phyloP scores from a whole-genome alignment of 2,329 filamentous ascomycete genomes.

The Coniosporium uncinatum region DNA sequence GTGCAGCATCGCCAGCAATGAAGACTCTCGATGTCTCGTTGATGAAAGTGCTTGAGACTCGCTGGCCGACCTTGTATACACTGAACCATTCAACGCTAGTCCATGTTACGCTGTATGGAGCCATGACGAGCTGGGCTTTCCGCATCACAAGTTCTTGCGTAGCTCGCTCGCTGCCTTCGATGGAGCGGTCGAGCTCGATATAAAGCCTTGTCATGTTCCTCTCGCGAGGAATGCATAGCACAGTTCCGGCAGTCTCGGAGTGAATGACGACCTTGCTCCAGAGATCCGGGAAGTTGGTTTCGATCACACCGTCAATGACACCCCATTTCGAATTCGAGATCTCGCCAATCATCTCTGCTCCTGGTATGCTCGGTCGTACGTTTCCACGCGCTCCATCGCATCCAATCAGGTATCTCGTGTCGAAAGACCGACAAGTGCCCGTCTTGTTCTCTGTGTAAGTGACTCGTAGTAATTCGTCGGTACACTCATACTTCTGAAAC shows the following conservation, averaged over 20 bases:
- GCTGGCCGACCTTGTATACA: slow-evolving; percentile 58
- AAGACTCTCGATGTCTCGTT: slow-evolving; percentile 52
- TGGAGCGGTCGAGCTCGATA: slow-evolving; percentile 53
- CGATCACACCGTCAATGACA: slow-evolving; percentile 45
- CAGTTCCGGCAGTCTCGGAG: slow-evolving; percentile 40
- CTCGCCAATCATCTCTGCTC: no score
- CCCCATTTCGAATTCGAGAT: slow-evolving; percentile 52
- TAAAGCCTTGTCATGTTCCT: slow-evolving; percentile 58
- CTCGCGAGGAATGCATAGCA: slow-evolving; percentile 62
- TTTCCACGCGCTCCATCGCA: slow-evolving; percentile 70
- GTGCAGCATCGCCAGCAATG: slow-evolving; percentile 62
- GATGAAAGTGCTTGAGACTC: slow-evolving; percentile 53
- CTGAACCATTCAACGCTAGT: slow-evolving; percentile 63
- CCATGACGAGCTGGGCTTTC: slow-evolving; percentile 57
- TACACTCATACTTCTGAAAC: slow-evolving; percentile 45
- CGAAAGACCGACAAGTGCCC: slow-evolving; percentile 21
- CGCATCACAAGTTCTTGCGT: slow-evolving; percentile 50
- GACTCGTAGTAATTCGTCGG: slow-evolving; percentile 28
- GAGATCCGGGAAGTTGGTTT: slow-evolving; percentile 44
- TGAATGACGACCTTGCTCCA: slow-evolving; percentile 43
- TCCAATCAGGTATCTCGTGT: slow-evolving; percentile 29
- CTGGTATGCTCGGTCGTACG: slow-evolving; percentile 52
- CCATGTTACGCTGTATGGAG: slow-evolving; percentile 61
- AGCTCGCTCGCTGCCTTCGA: slow-evolving; percentile 21
- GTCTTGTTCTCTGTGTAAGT: slow-evolving; percentile 39